phyloP scores from a whole-genome alignment of 2,329 filamentous ascomycete species.

The Metarhizium humberi region DNA sequence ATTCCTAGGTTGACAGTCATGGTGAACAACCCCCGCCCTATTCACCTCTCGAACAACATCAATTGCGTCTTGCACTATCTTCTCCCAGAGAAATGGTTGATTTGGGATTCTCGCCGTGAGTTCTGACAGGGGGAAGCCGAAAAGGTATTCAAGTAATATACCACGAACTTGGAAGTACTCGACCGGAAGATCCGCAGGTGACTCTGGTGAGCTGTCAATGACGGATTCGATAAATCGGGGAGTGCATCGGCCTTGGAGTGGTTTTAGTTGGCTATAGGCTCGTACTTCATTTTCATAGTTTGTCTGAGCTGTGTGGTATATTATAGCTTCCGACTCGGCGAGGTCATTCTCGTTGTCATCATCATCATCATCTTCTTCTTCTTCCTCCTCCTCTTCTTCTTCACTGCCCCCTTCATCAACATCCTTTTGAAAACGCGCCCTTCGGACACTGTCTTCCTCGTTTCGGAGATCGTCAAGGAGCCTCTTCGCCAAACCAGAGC shows the following conservation, averaged over 20 bases:
- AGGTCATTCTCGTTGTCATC: conserved; percentile 2
- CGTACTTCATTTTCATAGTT: conserved; percentile 5
- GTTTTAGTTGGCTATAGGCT: conserved; percentile 5
- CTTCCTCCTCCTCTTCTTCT: conserved; percentile 2
- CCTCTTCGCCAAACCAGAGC: conserved; percentile 5
- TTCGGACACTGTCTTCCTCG: not conserved
- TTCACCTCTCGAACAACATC: conserved; percentile 4
- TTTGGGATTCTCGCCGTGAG: conserved; percentile 3
- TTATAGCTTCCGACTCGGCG: conserved; percentile 6
- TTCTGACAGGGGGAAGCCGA: conserved; percentile 5
- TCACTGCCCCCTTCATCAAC: not conserved
- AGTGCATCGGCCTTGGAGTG: conserved; percentile 5
- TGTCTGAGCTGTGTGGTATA: conserved; percentile 3
- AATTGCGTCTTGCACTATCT: not conserved
- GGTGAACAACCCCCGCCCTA: conserved; percentile 5
- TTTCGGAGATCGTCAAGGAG: conserved; percentile 3
- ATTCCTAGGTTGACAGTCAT: conserved; percentile 7
- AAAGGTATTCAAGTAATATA: conserved; percentile 5
- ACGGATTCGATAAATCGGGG: conserved; percentile 5
- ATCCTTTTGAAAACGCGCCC: conserved; percentile 1
- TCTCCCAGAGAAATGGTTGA: not conserved
- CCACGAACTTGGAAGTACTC: conserved; percentile 3
- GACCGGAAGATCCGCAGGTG: conserved; percentile 4
- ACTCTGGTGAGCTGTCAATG: not conserved
- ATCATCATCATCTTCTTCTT: not conserved